These are phyloP conservation scores for Xerophyta viscosa DNA, from an alignment of 106 monocot genomes.

Conservation along the genomic window DNA sequence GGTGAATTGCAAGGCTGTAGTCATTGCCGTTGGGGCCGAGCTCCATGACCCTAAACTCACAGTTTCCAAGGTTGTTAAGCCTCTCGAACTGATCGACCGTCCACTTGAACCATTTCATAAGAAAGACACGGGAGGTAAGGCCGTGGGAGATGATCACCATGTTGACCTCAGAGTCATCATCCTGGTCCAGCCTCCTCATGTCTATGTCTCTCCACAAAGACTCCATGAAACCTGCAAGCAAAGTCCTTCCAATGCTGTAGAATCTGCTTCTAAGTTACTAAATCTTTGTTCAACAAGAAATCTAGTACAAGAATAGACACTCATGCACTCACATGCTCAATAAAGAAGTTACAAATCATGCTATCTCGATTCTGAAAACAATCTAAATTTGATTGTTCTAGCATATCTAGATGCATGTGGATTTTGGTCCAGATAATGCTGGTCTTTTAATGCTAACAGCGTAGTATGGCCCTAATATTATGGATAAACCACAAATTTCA, in stretches of 20 bases:
- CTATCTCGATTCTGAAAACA: too few species aligned
- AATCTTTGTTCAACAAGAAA: too few species aligned
- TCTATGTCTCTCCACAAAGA: constrained; percentile 93
- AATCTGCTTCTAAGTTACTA: background rate
- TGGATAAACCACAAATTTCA: too few species aligned
- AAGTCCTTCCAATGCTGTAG: background rate
- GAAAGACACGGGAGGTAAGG: constrained; percentile 75
- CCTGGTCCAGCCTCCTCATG: constrained; percentile 69
- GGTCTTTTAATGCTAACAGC: too few species aligned
- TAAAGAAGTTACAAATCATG: too few species aligned
- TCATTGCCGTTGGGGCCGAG: constrained; percentile 59
- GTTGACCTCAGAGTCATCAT: constrained; percentile 55
- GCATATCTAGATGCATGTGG: too few species aligned
- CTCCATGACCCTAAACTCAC: constrained; percentile 90
- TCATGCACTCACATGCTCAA: too few species aligned
- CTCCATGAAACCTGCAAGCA: constrained; percentile 77
- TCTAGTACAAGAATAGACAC: too few species aligned
- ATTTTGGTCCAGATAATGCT: too few species aligned
- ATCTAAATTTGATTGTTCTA: too few species aligned
- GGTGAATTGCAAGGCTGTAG: constrained; percentile 83
- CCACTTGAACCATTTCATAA: constrained; percentile 99
- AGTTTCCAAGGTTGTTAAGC: constrained; percentile 77
- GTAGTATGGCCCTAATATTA: too few species aligned
- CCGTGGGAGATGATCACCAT: constrained; percentile 85
- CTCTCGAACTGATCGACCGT: constrained; percentile 88